phyloP scores from a whole-genome alignment of 2,329 filamentous ascomycete species.

The Monosporascus sp. region DNA sequence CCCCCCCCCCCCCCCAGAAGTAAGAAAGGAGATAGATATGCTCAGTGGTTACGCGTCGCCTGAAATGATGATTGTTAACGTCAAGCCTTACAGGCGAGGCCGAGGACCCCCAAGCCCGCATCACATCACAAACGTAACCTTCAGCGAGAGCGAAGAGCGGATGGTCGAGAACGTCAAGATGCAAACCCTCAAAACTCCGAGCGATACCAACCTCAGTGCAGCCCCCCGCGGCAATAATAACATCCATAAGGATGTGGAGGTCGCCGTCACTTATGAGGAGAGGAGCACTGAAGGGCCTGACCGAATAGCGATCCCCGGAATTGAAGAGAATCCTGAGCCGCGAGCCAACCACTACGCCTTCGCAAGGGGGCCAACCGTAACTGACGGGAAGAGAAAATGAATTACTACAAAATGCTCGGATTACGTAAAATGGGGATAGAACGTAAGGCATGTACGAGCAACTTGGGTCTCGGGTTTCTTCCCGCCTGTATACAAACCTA shows the following conservation, averaged over 20 bases:
- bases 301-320: conserved; percentile 2
- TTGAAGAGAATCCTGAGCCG: conserved; percentile 12
- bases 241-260: conserved; percentile 37
- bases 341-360: conserved; percentile 13
- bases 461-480: too few relatives aligned
- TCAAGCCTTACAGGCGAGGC: conserved; percentile 13
- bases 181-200: conserved; percentile 27
- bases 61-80: neutral
- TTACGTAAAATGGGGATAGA: too few relatives aligned
- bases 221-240: conserved; percentile 27
- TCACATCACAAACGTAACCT: conserved; percentile 33
- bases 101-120: conserved; percentile 28
- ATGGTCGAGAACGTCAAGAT: conserved; percentile 40
- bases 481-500: too few relatives aligned
- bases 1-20: too few relatives aligned
- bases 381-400: neutral
- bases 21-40: too few relatives aligned
- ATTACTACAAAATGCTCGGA: too few relatives aligned
- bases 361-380: conserved; percentile 7
- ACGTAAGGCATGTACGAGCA: too few relatives aligned
- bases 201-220: conserved; percentile 9
- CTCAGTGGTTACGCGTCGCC: too few relatives aligned
- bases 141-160: conserved; percentile 38
- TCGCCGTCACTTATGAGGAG: conserved; percentile 17
- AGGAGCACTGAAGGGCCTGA: conserved; percentile 5